Conservation (phyloP, 805 yeast species). For the Pichia scutulata region DNA sequence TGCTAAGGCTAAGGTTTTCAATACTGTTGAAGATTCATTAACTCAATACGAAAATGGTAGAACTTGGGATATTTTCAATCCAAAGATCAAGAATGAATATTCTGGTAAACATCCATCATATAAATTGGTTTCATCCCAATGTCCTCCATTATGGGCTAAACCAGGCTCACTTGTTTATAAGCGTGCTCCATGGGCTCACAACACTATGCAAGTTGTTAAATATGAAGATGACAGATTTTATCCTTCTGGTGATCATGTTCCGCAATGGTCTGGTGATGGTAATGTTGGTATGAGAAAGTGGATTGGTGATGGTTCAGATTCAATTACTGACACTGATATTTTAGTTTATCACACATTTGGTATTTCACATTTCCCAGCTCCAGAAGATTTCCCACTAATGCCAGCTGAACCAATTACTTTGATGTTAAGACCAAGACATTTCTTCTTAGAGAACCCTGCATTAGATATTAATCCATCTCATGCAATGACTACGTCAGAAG, state of each 20-base stretch:
- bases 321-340: conserved; percentile 60
- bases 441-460: conserved; percentile 71
- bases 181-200: conserved; percentile 77
- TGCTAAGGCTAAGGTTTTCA: conserved; percentile 56
- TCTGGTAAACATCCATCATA: conserved; percentile 72
- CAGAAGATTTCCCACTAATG: conserved; percentile 87
- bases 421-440: conserved; percentile 70
- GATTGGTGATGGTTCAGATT: conserved; percentile 55
- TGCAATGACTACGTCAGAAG: conserved; percentile 40
- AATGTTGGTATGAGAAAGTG: conserved; percentile 58
- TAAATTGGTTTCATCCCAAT: conserved; percentile 68
- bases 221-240: conserved; percentile 66
- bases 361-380: conserved; percentile 79
- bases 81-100: conserved; percentile 54
- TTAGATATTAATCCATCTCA: conserved; percentile 66
- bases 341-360: conserved; percentile 78
- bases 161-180: conserved; percentile 68
- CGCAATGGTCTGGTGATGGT: conserved; percentile 69
- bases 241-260: conserved; percentile 76
- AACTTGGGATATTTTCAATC: conserved; percentile 75
- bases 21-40: conserved; percentile 59
- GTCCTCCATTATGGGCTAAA: conserved; percentile 66
- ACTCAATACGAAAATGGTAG: conserved; percentile 60
- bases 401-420: conserved; percentile 77
- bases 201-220: conserved; percentile 61